Percentiles rank a stretch among this genome's conserved stretches.
phyloP scores from a whole-genome alignment of 371 early-diverging fungal genomes.

The Mycotypha africana region DNA sequence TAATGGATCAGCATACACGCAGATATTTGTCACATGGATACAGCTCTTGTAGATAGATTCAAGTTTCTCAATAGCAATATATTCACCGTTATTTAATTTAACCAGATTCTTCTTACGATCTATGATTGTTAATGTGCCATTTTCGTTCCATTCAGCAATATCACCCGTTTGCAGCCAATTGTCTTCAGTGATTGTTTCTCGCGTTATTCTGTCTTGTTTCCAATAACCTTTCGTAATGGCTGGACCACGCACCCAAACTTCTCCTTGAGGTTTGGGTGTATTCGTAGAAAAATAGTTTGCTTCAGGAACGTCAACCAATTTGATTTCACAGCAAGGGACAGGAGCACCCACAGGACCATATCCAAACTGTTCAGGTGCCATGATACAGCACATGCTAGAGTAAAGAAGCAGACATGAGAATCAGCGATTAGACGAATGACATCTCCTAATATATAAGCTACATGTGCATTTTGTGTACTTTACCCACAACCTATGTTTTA shows the following conservation, averaged over 20 bases:
- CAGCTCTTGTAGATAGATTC: conserved; percentile 89
- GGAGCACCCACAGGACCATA: conserved; percentile 82
- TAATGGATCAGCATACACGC: conserved; percentile 80
- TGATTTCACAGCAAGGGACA: conserved; percentile 79
- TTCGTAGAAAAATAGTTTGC: conserved; percentile 71
- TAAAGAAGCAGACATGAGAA: not conserved
- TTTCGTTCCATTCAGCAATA: conserved; percentile 73
- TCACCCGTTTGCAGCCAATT: conserved; percentile 95
- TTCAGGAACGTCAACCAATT: conserved; percentile 88
- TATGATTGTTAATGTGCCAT: conserved; percentile 71
- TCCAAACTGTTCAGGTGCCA: conserved; percentile 58
- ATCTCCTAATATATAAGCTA: too few relatives aligned
- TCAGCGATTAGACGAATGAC: too few relatives aligned
- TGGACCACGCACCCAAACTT: conserved; percentile 84
- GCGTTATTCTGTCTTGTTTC: conserved; percentile 65
- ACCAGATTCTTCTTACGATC: conserved; percentile 83
- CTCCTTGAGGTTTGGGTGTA: conserved; percentile 76
- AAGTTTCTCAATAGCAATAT: conserved; percentile 95
- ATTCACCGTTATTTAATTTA: conserved; percentile 89
- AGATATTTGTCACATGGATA: conserved; percentile 73
- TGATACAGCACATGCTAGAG: conserved; percentile 56
- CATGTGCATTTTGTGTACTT: not conserved
- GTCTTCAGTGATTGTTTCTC: conserved; percentile 71
- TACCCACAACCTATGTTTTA: conserved; percentile 40
- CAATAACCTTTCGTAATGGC: conserved; percentile 67